Conservation (phyloP, 2,329 filamentous ascomycete species). For the Ophiostoma australiae region DNA sequence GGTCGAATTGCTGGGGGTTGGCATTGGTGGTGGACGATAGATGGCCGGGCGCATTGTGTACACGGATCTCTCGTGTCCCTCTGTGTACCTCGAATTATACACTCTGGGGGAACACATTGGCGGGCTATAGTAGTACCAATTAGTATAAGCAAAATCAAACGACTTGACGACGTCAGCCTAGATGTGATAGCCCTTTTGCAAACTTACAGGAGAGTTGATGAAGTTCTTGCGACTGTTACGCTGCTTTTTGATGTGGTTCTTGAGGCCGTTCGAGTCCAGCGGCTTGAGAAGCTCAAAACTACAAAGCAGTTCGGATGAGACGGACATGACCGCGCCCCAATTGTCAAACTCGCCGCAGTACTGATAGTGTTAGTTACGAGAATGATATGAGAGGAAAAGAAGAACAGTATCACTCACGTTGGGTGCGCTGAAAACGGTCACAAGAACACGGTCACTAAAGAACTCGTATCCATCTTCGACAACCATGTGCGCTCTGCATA, state of each 20-base stretch:
- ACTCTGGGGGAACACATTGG: constrained; percentile 53
- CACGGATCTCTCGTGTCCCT: neutral
- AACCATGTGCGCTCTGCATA: constrained; percentile 97
- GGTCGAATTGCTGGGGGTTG: neutral
- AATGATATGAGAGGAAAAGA: constrained; percentile 1
- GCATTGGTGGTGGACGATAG: neutral
- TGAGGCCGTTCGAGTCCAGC: constrained; percentile 88
- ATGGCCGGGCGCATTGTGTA: neutral
- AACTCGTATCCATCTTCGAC: constrained; percentile 99
- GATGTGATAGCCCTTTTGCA: neutral
- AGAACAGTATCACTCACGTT: constrained; percentile 65
- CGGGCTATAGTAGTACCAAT: constrained; percentile 40
- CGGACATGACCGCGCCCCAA: constrained; percentile 98
- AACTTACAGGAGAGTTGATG: constrained; percentile 88
- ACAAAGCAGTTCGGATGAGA: constrained; percentile 86
- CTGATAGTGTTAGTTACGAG: constrained; percentile 40
- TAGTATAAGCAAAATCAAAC: constrained; percentile 18
- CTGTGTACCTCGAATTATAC: constrained; percentile 36
- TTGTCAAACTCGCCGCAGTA: constrained; percentile 99
- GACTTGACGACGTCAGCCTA: neutral
- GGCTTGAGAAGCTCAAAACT: constrained; percentile 97
- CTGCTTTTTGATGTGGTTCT: constrained; percentile 98
- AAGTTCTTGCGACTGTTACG: constrained; percentile 91
- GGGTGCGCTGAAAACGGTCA: constrained; percentile 94
- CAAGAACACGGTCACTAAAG: constrained; percentile 96